These are phyloP conservation scores for Erodium chrysanthum DNA, from an alignment of 441 rosid species.

Conservation along the genomic window DNA sequence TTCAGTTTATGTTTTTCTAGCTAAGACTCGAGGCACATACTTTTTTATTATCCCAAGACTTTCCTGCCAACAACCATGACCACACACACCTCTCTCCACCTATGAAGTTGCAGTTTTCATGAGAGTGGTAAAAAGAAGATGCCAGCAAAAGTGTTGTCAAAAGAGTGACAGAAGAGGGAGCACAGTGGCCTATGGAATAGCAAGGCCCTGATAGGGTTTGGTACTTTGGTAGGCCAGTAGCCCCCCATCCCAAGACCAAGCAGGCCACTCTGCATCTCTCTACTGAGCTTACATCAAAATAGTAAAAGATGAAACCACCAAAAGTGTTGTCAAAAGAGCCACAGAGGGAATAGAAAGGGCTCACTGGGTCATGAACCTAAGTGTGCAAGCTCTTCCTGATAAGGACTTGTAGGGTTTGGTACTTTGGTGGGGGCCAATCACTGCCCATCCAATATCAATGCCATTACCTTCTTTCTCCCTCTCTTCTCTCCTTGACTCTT, in stretches of 20 bases:
- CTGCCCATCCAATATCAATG: slow-evolving; percentile 9
- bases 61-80: not conserved
- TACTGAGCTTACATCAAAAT: not conserved
- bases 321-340: slow-evolving; percentile 3
- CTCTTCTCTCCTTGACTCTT: not conserved
- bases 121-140: not conserved
- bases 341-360: not conserved
- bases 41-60: not conserved
- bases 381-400: slow-evolving; percentile 1
- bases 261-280: not conserved
- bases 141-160: not conserved
- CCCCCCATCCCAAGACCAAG: not conserved
- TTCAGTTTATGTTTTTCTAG: too few relatives aligned
- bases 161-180: not conserved
- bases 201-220: not conserved
- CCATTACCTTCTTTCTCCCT: slow-evolving; percentile 9
- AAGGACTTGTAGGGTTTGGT: slow-evolving; percentile 12
- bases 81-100: not conserved
- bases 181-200: not conserved
- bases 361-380: not conserved
- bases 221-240: not conserved
- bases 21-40: not conserved
- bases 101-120: not conserved
- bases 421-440: slow-evolving; percentile 23
- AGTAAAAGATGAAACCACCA: slow-evolving; percentile 8